A percentile compares a stretch with the other conserved stretches of the same genome.
These are phyloP conservation scores for Pascua guehoae DNA, from an alignment of 1,284 basidiomycete genomes.

Conservation along the genomic window DNA sequence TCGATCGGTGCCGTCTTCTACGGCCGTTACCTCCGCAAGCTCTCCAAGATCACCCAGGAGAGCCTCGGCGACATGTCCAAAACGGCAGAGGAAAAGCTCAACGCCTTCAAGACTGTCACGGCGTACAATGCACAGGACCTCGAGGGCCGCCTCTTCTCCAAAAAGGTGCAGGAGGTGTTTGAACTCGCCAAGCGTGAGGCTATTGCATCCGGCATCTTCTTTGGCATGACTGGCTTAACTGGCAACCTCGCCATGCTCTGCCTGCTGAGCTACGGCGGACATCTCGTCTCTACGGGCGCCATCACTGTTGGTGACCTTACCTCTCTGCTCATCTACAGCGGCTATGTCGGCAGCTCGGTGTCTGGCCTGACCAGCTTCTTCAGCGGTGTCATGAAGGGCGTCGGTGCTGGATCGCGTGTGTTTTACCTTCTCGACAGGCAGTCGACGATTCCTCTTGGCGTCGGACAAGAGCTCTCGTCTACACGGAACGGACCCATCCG, in stretches of 20 bases:
- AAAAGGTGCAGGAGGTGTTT: conserved; percentile 66
- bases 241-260: conserved; percentile 90
- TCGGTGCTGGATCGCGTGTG: conserved; percentile 87
- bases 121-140: conserved; percentile 73
- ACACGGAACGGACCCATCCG: conserved; percentile 63
- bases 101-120: conserved; percentile 89
- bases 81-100: conserved; percentile 83
- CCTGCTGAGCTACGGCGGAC: conserved; percentile 87
- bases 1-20: conserved; percentile 95
- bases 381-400: conserved; percentile 50
- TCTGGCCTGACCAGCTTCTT: conserved; percentile 51
- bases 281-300: conserved; percentile 76
- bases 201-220: conserved; percentile 85
- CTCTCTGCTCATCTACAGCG: conserved; percentile 87
- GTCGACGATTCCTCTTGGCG: conserved; percentile 64
- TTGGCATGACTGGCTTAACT: conserved; percentile 87
- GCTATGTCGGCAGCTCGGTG: conserved; percentile 55
- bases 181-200: conserved; percentile 81
- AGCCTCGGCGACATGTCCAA: conserved; percentile 93
- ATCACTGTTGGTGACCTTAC: conserved; percentile 90
- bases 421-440: conserved; percentile 85
- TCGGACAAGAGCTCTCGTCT: conserved; percentile 59
- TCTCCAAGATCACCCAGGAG: conserved; percentile 89
- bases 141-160: conserved; percentile 59
- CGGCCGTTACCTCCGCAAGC: conserved; percentile 85